These are phyloP conservation scores for Curvularia eragrostidis DNA, from an alignment of 2,329 filamentous ascomycete genomes.

Conservation along the genomic window DNA sequence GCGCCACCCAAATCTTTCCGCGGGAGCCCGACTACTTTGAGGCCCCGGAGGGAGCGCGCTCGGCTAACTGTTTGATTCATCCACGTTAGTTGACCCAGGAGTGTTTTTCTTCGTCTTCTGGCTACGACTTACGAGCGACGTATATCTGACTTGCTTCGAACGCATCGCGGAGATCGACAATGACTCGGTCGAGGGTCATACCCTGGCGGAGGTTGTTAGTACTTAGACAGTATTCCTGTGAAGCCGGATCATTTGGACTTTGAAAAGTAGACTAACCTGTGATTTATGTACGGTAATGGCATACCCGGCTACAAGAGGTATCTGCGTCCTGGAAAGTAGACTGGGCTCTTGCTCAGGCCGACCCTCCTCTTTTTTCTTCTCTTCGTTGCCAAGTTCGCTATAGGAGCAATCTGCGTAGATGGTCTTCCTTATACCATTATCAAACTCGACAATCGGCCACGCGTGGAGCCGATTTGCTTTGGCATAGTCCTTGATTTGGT, in stretches of 20 bases:
- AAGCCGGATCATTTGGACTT: neutral
- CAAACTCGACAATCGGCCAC: constrained; percentile 63
- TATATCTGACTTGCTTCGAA: constrained; percentile 68
- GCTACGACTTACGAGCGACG: constrained; percentile 56
- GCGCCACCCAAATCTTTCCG: constrained; percentile 29
- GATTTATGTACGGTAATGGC: constrained; percentile 69
- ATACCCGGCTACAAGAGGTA: constrained; percentile 67
- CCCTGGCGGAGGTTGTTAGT: constrained; percentile 43
- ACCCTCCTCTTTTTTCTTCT: neutral
- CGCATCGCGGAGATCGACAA: constrained; percentile 59
- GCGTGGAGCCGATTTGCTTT: constrained; percentile 37
- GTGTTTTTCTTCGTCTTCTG: neutral
- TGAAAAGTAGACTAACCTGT: constrained; percentile 24
- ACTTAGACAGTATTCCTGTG: neutral
- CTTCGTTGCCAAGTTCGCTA: constrained; percentile 54
- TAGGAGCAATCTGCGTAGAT: constrained; percentile 62
- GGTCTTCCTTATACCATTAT: constrained; percentile 54
- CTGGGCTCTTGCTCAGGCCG: constrained; percentile 43
- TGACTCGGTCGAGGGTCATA: constrained; percentile 66
- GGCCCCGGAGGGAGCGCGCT: constrained; percentile 59
- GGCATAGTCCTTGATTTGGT: constrained; percentile 52
- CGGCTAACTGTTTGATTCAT: constrained; percentile 54
- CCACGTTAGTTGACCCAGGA: constrained; percentile 9
- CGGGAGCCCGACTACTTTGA: constrained; percentile 52
- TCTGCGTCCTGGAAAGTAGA: constrained; percentile 63